phyloP scores from a whole-genome alignment of 2,329 filamentous ascomycete genomes.

The Tolypocladium sp. region DNA sequence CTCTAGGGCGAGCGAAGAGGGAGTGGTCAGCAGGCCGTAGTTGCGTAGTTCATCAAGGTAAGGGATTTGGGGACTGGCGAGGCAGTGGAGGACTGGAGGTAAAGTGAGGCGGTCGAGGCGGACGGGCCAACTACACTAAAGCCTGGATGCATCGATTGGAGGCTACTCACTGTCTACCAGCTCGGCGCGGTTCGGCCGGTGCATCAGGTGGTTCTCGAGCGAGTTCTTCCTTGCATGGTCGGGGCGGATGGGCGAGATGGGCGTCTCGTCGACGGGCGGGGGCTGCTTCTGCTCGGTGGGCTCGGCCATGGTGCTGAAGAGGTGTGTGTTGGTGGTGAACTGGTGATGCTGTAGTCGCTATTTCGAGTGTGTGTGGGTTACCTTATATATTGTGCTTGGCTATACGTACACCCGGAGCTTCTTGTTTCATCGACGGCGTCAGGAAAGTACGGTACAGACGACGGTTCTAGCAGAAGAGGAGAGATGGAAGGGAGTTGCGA shows the following conservation, averaged over 20 bases:
- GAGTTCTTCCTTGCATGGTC: conserved; percentile 53
- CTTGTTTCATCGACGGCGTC: not conserved
- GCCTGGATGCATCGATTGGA: not conserved
- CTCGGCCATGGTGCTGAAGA: conserved; percentile 17
- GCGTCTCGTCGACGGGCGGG: conserved; percentile 36
- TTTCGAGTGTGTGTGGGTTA: not conserved
- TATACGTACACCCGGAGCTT: not conserved
- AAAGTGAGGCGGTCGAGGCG: not conserved
- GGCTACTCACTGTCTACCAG: conserved; percentile 63
- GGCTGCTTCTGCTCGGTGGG: conserved; percentile 9
- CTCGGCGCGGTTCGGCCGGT: conserved; percentile 66
- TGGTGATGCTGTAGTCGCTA: not conserved
- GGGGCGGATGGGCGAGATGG: conserved; percentile 46
- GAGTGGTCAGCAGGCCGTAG: not conserved
- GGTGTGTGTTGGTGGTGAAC: not conserved
- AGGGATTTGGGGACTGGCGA: too few species aligned
- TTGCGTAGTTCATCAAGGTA: not conserved
- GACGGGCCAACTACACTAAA: not conserved
- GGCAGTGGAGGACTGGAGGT: too few species aligned
- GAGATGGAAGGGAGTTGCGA: not conserved
- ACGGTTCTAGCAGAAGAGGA: not conserved
- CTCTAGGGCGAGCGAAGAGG: conserved; percentile 34
- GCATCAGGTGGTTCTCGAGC: conserved; percentile 62
- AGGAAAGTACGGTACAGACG: not conserved
- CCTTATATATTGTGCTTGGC: not conserved